phyloP scores from a whole-genome alignment of 176 grass and related monocot species.

The Poa pratensis region DNA sequence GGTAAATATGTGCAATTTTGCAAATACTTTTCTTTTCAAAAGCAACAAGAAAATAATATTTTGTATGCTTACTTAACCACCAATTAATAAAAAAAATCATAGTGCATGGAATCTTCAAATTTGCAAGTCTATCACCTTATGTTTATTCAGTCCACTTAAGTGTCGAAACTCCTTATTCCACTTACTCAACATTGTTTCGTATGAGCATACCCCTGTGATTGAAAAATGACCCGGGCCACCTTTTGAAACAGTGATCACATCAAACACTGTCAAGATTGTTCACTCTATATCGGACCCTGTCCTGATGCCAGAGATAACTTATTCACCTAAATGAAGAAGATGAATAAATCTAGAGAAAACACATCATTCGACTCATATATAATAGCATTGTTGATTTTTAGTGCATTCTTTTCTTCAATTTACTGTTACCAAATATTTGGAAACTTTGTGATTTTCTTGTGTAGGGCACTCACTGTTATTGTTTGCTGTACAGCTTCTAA shows the following conservation, averaged over 20 bases:
- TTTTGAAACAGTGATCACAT: conserved; percentile 26
- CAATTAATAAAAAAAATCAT: conserved; percentile 11
- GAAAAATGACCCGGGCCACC: neutral
- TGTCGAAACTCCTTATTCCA: neutral
- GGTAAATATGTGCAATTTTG: neutral
- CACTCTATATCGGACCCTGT: conserved; percentile 20
- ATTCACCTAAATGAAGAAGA: conserved; percentile 24
- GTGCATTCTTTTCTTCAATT: neutral
- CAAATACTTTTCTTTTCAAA: neutral
- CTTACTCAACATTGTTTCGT: neutral
- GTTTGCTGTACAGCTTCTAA: neutral
- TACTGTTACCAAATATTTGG: conserved; percentile 15
- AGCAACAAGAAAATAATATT: conserved; percentile 12
- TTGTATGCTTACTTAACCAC: neutral
- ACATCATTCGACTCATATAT: neutral
- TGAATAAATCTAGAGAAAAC: neutral
- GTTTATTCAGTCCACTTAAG: neutral
- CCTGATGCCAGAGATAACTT: neutral
- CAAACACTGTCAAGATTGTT: conserved; percentile 1
- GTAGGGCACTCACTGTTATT: neutral
- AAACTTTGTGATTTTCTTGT: conserved; percentile 10
- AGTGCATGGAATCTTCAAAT: conserved; percentile 3
- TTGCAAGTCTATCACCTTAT: conserved; percentile 8
- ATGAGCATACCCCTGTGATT: conserved; percentile 1
- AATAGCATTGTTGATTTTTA: neutral